Evolutionary conservation across 192 early-diverging fungal genomes (phyloP).

Genomic region (Rhizophagus prolifer): DNA sequence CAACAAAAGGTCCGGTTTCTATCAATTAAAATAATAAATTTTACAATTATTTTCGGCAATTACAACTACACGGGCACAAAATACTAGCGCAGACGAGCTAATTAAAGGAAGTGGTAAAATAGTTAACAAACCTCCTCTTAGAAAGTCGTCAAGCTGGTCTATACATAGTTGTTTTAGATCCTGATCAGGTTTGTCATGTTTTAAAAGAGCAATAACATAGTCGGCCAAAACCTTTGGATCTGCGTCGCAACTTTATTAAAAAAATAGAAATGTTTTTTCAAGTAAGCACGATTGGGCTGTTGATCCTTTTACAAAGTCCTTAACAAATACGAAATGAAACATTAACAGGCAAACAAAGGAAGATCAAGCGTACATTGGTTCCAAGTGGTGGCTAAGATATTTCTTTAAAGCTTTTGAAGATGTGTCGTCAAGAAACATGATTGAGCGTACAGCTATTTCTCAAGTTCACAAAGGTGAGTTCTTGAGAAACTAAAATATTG

Average conservation of each 20-base stretch:
- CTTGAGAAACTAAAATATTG: neutral
- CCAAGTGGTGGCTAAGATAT: constrained; percentile 24
- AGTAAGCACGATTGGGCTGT: neutral
- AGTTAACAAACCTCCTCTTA: constrained; percentile 59
- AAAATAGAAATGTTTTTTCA: neutral
- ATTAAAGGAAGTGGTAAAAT: neutral
- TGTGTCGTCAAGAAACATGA: constrained; percentile 28
- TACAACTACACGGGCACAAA: too few relatives aligned
- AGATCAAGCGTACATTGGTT: constrained; percentile 16
- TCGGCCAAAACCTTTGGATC: constrained; percentile 77
- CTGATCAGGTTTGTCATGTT: constrained; percentile 56
- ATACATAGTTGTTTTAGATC: constrained; percentile 59
- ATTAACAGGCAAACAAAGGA: neutral
- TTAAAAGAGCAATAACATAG: constrained; percentile 78
- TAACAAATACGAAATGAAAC: neutral
- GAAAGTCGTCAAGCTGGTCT: constrained; percentile 76
- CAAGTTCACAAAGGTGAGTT: constrained; percentile 4
- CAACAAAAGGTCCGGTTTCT: constrained; percentile 72
- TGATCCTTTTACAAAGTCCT: neutral
- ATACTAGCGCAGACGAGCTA: neutral
- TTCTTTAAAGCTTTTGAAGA: constrained; percentile 28
- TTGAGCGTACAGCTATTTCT: neutral
- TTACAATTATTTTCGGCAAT: constrained; percentile 18
- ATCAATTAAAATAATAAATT: constrained; percentile 2
- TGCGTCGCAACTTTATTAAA: constrained; percentile 50